Evolutionary conservation across 352 stramenopile species (phyloP), one percentile per base, ranked within the genome.

Genomic region (Globisporangium camurandrum): DNA sequence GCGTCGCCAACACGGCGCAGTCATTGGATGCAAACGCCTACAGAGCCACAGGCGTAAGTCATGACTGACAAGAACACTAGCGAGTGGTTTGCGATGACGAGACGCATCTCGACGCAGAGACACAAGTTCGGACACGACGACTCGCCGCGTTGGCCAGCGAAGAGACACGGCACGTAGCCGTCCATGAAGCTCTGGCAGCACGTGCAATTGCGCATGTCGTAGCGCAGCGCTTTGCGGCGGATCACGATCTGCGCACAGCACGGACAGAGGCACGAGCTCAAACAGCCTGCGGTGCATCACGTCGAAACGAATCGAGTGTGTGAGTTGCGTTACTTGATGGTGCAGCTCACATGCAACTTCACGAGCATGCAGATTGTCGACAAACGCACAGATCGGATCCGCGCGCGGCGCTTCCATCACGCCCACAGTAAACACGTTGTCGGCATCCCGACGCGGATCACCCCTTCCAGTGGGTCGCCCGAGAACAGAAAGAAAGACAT

Each of bases 151-250:
- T 84, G 59, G 3, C 92, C 92, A 2, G 88, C 82, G 52, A 88
- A 69, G 30, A 85, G 50, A 61, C 90, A 96, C 34, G 82, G 93
- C 51, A 95, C 87, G 22, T 93, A 73, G 51, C 79, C 76, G 43
- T 93, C 84, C 67, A 97, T 95, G 65, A 96, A 96, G 10, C 88
- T 85, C 66, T 97, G 90, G 63, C 90, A 97, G 66, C 88, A 97
- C 42, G 62, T 71, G 67, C 97, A 98, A 42, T 97, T 95, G 45
- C 55, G 73, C 92, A 96, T 97, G 55, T 95, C 89, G 22, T 80
- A 75, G 61, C 95, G 91, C 8, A 97, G 67, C 30, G 75, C 90
- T 78, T 91, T 96, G 58, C 92, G 75, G 7, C 92, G 80, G 57
- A 98, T 90, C 53, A 90, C 66, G 39, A 96, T 82, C 58, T 97